Evolutionary conservation across 306 rosid species (phyloP).

Genomic region (Ormosia emarginata): DNA sequence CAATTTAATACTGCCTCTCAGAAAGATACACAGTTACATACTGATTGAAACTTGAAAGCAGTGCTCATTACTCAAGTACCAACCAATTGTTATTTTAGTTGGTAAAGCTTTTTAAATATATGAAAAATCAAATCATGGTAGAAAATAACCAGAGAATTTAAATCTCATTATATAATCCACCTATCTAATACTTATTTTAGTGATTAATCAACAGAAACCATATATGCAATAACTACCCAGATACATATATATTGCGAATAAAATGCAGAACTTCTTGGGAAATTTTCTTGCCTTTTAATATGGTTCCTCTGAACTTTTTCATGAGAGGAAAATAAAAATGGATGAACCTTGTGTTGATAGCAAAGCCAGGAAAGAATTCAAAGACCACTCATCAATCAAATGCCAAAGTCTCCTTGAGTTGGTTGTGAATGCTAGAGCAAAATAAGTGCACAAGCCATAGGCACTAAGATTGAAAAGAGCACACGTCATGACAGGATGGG

Average conservation of each 20-base stretch:
- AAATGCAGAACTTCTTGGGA: background rate
- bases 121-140: background rate
- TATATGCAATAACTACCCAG: background rate
- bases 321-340: background rate
- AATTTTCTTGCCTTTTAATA: background rate
- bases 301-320: background rate
- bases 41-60: background rate
- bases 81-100: background rate
- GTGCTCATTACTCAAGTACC: background rate
- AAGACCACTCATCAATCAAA: constrained; percentile 43
- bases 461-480: constrained; percentile 29
- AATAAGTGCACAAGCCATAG: constrained; percentile 22
- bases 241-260: background rate
- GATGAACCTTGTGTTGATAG: constrained; percentile 31
- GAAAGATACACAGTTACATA: background rate
- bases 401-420: constrained; percentile 22
- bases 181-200: background rate
- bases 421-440: constrained; percentile 37
- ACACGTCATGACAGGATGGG: constrained; percentile 94
- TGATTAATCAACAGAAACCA: background rate
- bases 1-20: background rate
- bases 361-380: constrained; percentile 35
- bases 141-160: background rate
- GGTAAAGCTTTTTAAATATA: background rate
- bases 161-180: background rate